Evolutionary conservation across 331 rosid genomes (phyloP), one percentile per base, ranked within the genome.

Genomic region (Pyracantha coccinea): DNA sequence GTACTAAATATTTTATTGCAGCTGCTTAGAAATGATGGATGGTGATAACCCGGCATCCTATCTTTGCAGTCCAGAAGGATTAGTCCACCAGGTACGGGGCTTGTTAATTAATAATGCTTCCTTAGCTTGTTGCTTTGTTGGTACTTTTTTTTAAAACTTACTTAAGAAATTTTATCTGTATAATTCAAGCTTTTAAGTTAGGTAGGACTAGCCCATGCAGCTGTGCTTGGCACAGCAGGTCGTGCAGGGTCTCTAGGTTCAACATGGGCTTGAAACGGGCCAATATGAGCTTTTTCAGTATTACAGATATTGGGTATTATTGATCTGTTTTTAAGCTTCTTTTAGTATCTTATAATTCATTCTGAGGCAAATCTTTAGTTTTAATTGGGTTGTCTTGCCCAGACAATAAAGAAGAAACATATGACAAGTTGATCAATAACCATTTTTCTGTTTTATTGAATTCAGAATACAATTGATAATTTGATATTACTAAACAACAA

Each of bases 21-120:
- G 86, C 66, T 82, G 86, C 80, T 75, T 78, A 31, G 86, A 78
- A 75, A 82, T 82, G 86, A n/a, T 4, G 78, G 86, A 82, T 45
- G 28, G 25, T 15, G 86, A 82, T 31, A 70, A 67, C 17, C 74
- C 80, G 2, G 8, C 69, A 64, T 50, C 74, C 72, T 75, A 38
- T 75, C 69, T 70, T 33, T 78, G 83, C 53, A 82, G 86, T 68
- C 86, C 86, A 13, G 80, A 82, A 73, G 75, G 86, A 45, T 82
- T 82, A 29, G 72, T 60, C 66, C 68, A 78, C 55, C 86, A 78
- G 83, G 86, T 82, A 71, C 25, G 33, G n/a, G 67, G 19, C 14
- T 16, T 47, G 32, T 8, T 66, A 35, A 3, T 44, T 19, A 59
- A 32, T 41, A 75, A 23, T 68, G 8, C 38, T 38, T 38, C 2